Evolutionary conservation across 495 filamentous ascomycete genomes (phyloP), one percentile per base, ranked within the genome.

Genomic region (Daldinia childiae): DNA sequence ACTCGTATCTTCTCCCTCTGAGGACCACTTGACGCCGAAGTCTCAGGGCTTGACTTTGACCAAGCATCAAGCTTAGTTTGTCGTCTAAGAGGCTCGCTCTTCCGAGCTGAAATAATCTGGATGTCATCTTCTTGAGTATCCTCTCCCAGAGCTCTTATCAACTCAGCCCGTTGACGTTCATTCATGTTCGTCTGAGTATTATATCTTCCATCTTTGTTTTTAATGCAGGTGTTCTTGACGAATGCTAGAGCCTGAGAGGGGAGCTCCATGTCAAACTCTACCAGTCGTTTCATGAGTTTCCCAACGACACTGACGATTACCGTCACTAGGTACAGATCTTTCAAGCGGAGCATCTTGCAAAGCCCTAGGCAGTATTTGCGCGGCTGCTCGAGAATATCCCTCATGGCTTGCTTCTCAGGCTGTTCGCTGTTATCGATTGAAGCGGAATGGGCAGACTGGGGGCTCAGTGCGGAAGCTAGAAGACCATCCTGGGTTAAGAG

Each of bases 401-500:
- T 90, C 78, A 83, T 83, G 9, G 78, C 79, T 66, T 80, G 66
- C 30, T 72, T 74, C 12, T 73, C 71, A 7, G 83, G 79, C 41
- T 80, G 78, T n/a, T 82, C 81, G 2, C 79, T 79, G 57, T 81
- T 79, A 41, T 80, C 79, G 17, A 81, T 77, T 4, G 76, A 78
- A 19, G 76, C 64, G 32, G 86, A 81, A 63, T 79, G 81, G 55
- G 77, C 79, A 61, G 81, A 79, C 32, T 77, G 76, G 9, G 77
- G 67, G 52, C 79, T 80, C 17, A 94, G 79, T 45, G 91, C 91
- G 59, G 88, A 89, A 0, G 91, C 86, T 74, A 97, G 86, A 41
- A 97, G 86, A 58, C 86, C 88, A 81, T 93, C 94, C 69, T 96
- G 89, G 58, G 91, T 89, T 72, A 98, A 92, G 3, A 97, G 83